These are phyloP conservation scores for Heliamphora pulchella DNA, from an alignment of 179 eudicot species.

Conservation along the genomic window DNA sequence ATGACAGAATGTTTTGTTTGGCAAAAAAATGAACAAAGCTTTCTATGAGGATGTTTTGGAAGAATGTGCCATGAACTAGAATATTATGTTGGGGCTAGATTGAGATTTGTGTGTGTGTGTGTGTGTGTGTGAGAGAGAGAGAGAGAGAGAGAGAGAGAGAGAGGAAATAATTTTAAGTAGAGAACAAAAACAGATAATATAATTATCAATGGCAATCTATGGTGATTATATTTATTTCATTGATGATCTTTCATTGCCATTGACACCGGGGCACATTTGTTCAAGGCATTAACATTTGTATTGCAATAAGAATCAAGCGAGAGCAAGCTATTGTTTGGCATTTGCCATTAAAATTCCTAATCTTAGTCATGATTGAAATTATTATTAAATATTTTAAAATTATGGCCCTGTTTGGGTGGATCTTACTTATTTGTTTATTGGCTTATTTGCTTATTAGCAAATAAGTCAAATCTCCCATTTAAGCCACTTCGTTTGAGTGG, in stretches of 20 bases:
- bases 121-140: too few species aligned
- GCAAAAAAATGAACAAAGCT: not conserved
- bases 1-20: constrained; percentile 31
- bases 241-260: constrained; percentile 97
- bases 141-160: constrained; percentile 44
- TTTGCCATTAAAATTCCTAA: too few species aligned
- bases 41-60: constrained; percentile 64
- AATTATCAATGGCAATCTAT: constrained; percentile 77
- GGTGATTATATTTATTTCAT: constrained; percentile 72
- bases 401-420: too few species aligned
- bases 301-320: too few species aligned
- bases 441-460: too few species aligned
- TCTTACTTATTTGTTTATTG: too few species aligned
- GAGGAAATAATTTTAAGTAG: constrained; percentile 82
- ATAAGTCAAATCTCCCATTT: too few species aligned
- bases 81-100: constrained; percentile 59
- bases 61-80: constrained; percentile 68
- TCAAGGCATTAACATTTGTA: constrained; percentile 38
- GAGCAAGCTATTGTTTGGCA: too few species aligned
- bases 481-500: too few species aligned
- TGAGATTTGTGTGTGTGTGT: constrained; percentile 49
- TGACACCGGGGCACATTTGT: constrained; percentile 88
- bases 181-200: constrained; percentile 88
- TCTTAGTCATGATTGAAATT: too few species aligned
- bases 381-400: too few species aligned